Evolutionary conservation across 1,284 basidiomycete species (phyloP).

Genomic region (Dichomitus squalens): DNA sequence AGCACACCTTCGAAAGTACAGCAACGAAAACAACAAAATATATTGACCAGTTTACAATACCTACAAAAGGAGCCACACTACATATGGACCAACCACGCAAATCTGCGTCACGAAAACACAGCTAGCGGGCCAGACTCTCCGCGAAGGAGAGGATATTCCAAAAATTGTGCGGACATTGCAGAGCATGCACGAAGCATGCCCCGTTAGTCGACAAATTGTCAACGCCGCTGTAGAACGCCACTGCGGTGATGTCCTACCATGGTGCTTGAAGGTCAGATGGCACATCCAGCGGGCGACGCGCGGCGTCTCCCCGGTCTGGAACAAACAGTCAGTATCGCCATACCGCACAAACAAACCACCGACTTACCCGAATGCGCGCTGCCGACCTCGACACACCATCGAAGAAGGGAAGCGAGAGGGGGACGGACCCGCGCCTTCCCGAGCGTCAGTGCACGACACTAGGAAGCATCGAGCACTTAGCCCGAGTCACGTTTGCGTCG

Average conservation of each 20-base stretch:
- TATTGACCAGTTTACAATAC: not conserved
- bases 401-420: not conserved
- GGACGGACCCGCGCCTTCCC: not conserved
- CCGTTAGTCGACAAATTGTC: slow-evolving; percentile 8
- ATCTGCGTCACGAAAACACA: slow-evolving; percentile 17
- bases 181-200: slow-evolving; percentile 3
- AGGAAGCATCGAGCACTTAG: not conserved
- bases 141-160: slow-evolving; percentile 31
- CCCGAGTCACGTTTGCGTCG: not conserved
- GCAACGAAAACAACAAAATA: not conserved
- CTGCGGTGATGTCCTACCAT: not conserved
- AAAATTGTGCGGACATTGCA: slow-evolving; percentile 33
- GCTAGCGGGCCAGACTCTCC: slow-evolving; percentile 23
- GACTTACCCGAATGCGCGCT: not conserved
- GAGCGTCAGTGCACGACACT: not conserved
- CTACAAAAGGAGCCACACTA: not conserved
- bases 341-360: not conserved
- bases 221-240: slow-evolving; percentile 12
- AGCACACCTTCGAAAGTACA: no score
- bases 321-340: not conserved
- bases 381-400: not conserved
- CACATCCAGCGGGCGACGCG: not conserved
- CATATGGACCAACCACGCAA: slow-evolving; percentile 1
- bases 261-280: slow-evolving; percentile 3
- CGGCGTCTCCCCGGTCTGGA: not conserved